Conservation (phyloP, 2,329 filamentous ascomycete species). For the Colletotrichum cuscutae region DNA sequence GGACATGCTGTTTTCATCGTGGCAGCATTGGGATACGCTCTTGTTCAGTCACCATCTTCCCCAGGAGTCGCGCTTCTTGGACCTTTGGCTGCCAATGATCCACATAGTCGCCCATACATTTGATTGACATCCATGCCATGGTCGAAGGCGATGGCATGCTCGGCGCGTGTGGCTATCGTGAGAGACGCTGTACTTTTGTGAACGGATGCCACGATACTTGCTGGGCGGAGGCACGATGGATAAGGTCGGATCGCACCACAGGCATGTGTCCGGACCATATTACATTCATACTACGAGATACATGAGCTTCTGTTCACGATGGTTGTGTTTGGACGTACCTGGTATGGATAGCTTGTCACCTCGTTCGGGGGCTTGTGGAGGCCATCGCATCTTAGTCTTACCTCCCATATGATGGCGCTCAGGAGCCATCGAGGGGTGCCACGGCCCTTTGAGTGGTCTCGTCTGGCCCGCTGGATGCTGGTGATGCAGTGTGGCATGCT, state of each 20-base stretch:
- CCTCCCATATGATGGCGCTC: background rate
- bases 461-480: background rate
- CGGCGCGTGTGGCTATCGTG: background rate
- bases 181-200: background rate
- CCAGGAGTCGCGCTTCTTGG: background rate
- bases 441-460: constrained; percentile 5
- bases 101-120: background rate
- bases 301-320: constrained; percentile 2
- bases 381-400: constrained; percentile 7
- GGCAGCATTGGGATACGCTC: background rate
- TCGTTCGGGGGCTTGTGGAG: background rate
- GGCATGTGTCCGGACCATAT: background rate
- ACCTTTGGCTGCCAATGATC: background rate
- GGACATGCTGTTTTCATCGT: background rate
- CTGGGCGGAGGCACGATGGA: constrained; percentile 12
- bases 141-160: background rate
- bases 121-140: background rate
- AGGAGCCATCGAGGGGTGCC: background rate
- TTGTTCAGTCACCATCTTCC: background rate
- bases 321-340: background rate
- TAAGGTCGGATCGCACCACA: constrained; percentile 15
- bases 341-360: background rate
- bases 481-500: background rate
- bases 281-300: background rate
- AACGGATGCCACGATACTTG: background rate